These are phyloP conservation scores for Neopestalotiopsis clavispora DNA, from an alignment of 2,329 filamentous ascomycete species.

Conservation along the genomic window DNA sequence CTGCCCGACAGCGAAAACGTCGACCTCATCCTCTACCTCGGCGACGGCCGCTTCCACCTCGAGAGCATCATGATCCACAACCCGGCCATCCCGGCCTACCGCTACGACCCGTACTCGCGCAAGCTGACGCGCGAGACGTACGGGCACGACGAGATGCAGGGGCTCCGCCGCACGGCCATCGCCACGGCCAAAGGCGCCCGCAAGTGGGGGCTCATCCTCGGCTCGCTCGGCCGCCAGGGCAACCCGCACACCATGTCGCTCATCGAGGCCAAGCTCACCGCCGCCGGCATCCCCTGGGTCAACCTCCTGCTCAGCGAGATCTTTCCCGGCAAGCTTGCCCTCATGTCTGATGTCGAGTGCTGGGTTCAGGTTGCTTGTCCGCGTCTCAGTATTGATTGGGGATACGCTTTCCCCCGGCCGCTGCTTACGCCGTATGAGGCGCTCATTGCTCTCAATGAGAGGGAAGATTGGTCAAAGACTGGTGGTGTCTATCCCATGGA, in stretches of 20 bases:
- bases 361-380: slow-evolving; percentile 99
- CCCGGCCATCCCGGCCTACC: slow-evolving; percentile 85
- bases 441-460: slow-evolving; percentile 81
- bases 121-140: slow-evolving; percentile 91
- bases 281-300: slow-evolving; percentile 77
- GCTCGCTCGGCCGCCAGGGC: slow-evolving; percentile 89
- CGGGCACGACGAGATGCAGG: slow-evolving; percentile 89
- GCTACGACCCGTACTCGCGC: slow-evolving; percentile 95
- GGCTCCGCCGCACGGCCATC: slow-evolving; percentile 79
- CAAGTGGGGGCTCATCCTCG: slow-evolving; percentile 95
- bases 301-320: slow-evolving; percentile 92
- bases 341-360: slow-evolving; percentile 93
- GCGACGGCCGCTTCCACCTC: slow-evolving; percentile 63
- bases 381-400: slow-evolving; percentile 97
- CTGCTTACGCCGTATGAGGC: slow-evolving; percentile 95
- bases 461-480: slow-evolving; percentile 69
- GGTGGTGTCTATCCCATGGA: slow-evolving; percentile 91
- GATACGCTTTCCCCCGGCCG: slow-evolving; percentile 90
- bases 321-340: slow-evolving; percentile 90
- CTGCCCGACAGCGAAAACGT: too few species aligned
- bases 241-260: slow-evolving; percentile 91
- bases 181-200: slow-evolving; percentile 73
- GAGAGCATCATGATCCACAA: slow-evolving; percentile 99
- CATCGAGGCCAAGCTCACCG: slow-evolving; percentile 78
- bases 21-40: slow-evolving; percentile 55